Base-by-base conservation (phyloP, 805 yeast genomes). In the Clavispora asparagi region DNA sequence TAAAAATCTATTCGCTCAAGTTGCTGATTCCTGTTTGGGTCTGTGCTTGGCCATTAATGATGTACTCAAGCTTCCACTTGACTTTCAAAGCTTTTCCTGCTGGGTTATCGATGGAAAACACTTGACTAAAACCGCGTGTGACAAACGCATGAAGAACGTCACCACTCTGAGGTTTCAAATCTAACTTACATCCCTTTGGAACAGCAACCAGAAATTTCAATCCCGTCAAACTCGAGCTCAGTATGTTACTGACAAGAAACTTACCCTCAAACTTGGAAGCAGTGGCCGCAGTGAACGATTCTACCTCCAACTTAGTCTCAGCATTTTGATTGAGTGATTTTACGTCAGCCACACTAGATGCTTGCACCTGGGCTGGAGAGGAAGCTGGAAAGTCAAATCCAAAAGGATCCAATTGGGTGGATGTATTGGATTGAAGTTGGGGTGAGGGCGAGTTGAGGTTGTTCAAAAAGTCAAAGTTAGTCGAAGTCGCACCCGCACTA, bases 31-130 rank as follows among this genome's bases (percentile, higher is more conserved):
- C 88, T 9, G 81, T 74, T 52, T 81, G 85, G 54, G 77, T 83
- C 17, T 64, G 64, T 8, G 64, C 61, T 19, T 62, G 60, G n/a
- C 81, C 79, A 44, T 76, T 78, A 9, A 74, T 60, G 10, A 58
- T 55, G 60, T 78, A 87, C 46, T 77, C 77, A 23, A 78, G 74
- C 62, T 83, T 86, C 92, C 91, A 88, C 63, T 87, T 85, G 48
- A 88, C 72, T 63, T 85, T 87, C 54, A 85, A 67, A 25, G 60
- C 62, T 55, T 68, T 73, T 33, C 58, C 53, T 25, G 48, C 43
- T 7, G 65, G 56, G 53, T 65, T 71, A 42, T 69, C 74, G 31
- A 65, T 62, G 1, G 64, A 58, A 42, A 79, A 71, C 30, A 65
- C 70, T 63, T 87, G 94, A 5, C 70, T 63, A 14, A 85, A 69